Evolutionary conservation across 768 basidiomycete genomes (phyloP).

Genomic region (Amanita fuliginea): DNA sequence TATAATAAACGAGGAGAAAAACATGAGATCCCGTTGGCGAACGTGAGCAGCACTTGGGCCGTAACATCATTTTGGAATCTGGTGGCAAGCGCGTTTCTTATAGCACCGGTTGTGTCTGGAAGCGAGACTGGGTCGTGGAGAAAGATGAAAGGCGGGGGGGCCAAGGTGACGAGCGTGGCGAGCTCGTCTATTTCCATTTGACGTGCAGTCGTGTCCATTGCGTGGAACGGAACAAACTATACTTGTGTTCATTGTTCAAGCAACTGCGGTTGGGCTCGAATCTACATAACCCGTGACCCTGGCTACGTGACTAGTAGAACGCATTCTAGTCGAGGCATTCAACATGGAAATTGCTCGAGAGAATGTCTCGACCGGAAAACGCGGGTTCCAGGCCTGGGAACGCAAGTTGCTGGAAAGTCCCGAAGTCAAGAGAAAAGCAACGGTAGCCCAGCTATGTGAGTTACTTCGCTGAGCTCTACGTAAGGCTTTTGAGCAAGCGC

Average conservation of each 20-base stretch:
- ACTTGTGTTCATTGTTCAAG: too few species aligned
- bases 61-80: not conserved
- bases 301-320: too few species aligned
- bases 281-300: too few species aligned
- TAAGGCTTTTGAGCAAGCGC: not conserved
- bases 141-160: slow-evolving; percentile 58
- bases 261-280: too few species aligned
- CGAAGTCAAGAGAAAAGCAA: slow-evolving; percentile 91
- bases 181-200: slow-evolving; percentile 18
- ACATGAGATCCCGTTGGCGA: slow-evolving; percentile 46
- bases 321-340: too few species aligned
- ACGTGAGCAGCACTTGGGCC: not conserved
- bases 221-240: too few species aligned
- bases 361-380: slow-evolving; percentile 41
- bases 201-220: too few species aligned
- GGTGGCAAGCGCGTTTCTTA: slow-evolving; percentile 15
- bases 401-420: slow-evolving; percentile 69
- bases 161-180: slow-evolving; percentile 23
- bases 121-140: slow-evolving; percentile 46
- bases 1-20: slow-evolving; percentile 55
- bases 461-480: slow-evolving; percentile 10
- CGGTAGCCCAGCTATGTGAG: slow-evolving; percentile 93
- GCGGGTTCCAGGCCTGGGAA: slow-evolving; percentile 71
- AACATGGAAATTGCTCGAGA: slow-evolving; percentile 50
- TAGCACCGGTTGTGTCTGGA: slow-evolving; percentile 31